These are phyloP conservation scores for Colletotrichum kahawae DNA, from an alignment of 2,329 filamentous ascomycete genomes.

Conservation along the genomic window DNA sequence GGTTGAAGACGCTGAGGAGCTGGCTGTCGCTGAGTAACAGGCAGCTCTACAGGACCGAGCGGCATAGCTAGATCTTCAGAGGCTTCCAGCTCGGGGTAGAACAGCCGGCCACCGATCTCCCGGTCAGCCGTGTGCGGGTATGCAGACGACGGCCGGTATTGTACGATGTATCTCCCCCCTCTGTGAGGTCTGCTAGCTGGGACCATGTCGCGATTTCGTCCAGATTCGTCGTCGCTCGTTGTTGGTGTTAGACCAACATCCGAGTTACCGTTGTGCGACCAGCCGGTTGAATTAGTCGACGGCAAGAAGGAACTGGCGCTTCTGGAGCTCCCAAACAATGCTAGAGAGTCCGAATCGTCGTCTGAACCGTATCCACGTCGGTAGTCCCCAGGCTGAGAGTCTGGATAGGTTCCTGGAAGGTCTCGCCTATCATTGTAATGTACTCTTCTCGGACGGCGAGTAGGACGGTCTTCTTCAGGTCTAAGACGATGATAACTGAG, in stretches of 20 bases:
- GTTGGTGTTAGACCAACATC: neutral
- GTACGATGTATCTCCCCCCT: neutral
- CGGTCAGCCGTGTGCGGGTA: neutral
- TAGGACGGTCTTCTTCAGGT: neutral
- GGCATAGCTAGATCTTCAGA: neutral
- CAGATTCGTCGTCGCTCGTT: neutral
- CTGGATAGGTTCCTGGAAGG: neutral
- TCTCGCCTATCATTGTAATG: neutral
- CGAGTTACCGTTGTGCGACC: neutral
- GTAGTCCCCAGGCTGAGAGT: neutral
- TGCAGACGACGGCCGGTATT: neutral
- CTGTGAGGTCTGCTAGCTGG: neutral
- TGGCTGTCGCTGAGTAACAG: neutral
- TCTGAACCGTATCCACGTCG: neutral
- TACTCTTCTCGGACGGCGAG: neutral
- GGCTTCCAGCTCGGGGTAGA: neutral
- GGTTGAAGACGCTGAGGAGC: neutral
- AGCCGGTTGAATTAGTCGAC: neutral
- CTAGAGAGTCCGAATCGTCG: neutral
- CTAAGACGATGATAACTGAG: neutral
- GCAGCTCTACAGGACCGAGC: neutral
- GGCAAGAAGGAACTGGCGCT: neutral
- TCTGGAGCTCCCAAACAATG: neutral
- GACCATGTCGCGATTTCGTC: neutral
- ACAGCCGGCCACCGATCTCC: neutral